Evolutionary conservation across 805 yeast genomes (phyloP), one percentile per base, ranked within the genome.

Genomic region (Metschnikowia amazonensis): DNA sequence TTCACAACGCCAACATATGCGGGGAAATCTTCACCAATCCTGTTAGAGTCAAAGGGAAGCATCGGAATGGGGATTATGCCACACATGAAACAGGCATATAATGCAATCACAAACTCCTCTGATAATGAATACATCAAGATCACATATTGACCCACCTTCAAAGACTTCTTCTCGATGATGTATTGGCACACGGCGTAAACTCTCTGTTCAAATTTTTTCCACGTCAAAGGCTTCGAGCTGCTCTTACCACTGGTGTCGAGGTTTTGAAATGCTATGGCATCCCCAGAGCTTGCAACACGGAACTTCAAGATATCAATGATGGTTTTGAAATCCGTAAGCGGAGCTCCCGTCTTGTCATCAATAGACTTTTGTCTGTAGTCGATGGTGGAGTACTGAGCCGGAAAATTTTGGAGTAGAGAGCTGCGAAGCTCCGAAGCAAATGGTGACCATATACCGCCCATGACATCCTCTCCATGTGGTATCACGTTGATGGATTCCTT

Each of bases 401-500:
- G 90, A 27, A 81, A 79, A 27, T 75, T 77, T n/a, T 65, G 70
- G 27, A 92, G 69, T 0, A 85, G 77, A 4, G 76, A 69, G 14
- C 76, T 69, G 52, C 98, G 72, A 30, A 80, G 61, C n/a, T 72
- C 69, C 0, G 97, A 86, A 2, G 86, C 76, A 50, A 82, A 86
- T 0, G 77, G 80, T 1, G 92, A 81, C 95, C 96, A 89, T 10
- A 89, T 80, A 3, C 96, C 95, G 20, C 95, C 95, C 27, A 71
- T 64, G 2, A 81, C 72, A 60, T 88, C 95, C 49, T 80, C 85
- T 2, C 94, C 92, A 48, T 80, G 80, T 2, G 89, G 84, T 28
- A 88, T 67, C 58, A 80, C 75, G 42, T 82, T 74, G 7, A 89
- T 67, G 0, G 89, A 79, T 41, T 77, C 76, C 24, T 77, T 69